phyloP scores from a whole-genome alignment of 78 protist genomes.

The Blattamonas nauphoetae region DNA sequence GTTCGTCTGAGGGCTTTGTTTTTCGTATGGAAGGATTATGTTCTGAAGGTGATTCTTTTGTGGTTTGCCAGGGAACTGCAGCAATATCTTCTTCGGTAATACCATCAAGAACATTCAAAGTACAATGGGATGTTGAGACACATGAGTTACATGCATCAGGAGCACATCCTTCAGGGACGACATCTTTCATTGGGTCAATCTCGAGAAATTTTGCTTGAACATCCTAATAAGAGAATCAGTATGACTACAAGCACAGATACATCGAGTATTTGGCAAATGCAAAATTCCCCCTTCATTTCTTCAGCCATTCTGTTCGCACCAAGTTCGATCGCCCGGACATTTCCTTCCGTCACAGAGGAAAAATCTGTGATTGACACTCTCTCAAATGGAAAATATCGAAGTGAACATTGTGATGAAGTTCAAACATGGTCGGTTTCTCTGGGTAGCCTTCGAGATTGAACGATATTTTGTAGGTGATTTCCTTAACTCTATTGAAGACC shows the following conservation, averaged over 20 bases:
- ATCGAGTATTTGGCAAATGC: neutral
- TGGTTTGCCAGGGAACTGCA: too few species aligned
- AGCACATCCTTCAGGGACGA: neutral
- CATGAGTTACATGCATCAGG: neutral
- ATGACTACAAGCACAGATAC: neutral
- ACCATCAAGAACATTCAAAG: neutral
- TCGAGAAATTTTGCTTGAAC: neutral
- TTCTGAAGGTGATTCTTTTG: too few species aligned
- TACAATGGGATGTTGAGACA: neutral
- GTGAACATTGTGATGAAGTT: neutral
- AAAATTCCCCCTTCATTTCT: neutral
- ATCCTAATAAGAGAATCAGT: neutral
- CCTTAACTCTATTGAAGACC: neutral
- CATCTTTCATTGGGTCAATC: neutral
- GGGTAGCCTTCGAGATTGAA: neutral
- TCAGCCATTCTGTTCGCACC: neutral
- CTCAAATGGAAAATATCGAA: neutral
- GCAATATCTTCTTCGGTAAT: neutral
- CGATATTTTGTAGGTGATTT: neutral
- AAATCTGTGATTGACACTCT: neutral
- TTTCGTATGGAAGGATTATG: too few species aligned
- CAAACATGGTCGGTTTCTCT: neutral
- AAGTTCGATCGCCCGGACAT: neutral
- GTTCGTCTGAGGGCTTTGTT: too few species aligned
- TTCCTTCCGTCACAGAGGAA: neutral